These are phyloP conservation scores for Lophiostoma macrostomum DNA, from an alignment of 495 filamentous ascomycete species.

Conservation along the genomic window DNA sequence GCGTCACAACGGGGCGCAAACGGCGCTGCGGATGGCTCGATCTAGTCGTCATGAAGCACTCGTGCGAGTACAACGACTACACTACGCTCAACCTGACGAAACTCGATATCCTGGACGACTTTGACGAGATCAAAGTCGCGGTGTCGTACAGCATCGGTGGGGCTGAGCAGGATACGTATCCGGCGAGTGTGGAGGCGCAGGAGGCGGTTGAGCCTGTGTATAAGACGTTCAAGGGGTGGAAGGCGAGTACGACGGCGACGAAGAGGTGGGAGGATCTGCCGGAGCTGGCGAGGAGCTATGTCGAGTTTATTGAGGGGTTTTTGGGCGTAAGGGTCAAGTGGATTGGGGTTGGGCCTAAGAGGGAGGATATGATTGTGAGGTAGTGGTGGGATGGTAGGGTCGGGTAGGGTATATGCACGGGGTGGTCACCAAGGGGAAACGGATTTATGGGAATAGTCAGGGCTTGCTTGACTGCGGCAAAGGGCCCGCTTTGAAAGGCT, in stretches of 20 bases:
- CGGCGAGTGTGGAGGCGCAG: slow-evolving; percentile 65
- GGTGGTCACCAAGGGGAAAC: no score
- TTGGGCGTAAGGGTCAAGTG: slow-evolving; percentile 69
- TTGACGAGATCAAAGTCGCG: slow-evolving; percentile 76
- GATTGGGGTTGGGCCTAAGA: slow-evolving; percentile 74
- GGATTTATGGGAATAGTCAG: no score
- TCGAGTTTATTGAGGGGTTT: slow-evolving; percentile 74
- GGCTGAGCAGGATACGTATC: slow-evolving; percentile 57
- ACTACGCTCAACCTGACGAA: slow-evolving; percentile 78
- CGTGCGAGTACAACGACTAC: slow-evolving; percentile 41
- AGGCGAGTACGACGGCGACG: slow-evolving; percentile 61
- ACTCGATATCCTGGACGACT: slow-evolving; percentile 81
- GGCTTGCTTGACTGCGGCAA: no score
- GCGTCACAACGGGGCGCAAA: slow-evolving; percentile 78
- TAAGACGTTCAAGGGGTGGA: slow-evolving; percentile 75
- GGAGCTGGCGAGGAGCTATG: slow-evolving; percentile 68
- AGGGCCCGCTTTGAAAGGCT: no score
- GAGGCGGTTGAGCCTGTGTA: slow-evolving; percentile 62
- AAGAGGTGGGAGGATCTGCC: slow-evolving; percentile 67
- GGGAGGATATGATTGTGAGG: slow-evolving; percentile 65
- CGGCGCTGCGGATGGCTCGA: slow-evolving; percentile 91
- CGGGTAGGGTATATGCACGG: no score
- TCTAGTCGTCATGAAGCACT: slow-evolving; percentile 80
- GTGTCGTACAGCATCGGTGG: slow-evolving; percentile 61
- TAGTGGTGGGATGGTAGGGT: no score